Evolutionary conservation across 75 land plant genomes (phyloP), one percentile per base, ranked within the genome.

Genomic region (Gnetum montanum): DNA sequence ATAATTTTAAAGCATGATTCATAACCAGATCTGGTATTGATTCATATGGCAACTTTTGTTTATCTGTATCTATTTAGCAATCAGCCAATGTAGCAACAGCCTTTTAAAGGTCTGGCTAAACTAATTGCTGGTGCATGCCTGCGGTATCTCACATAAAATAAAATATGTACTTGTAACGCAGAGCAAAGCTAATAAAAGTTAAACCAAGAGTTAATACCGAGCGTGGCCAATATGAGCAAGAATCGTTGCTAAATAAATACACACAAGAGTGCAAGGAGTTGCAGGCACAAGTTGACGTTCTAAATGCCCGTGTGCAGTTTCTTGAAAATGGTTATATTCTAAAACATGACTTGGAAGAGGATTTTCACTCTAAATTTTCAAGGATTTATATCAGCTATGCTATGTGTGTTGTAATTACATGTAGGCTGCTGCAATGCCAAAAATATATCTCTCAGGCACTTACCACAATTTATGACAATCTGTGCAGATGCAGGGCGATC

Each of bases 171-270:
- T 29, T 49, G 34, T 49, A 8, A 4, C 35, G 57, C 80, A 86
- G 90, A 64, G 75, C 90, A 46, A 86, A 82, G 65, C 77, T 74
- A 54, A 70, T 86, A 34, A 86, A 79, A 48, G 63, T 62, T 34
- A 69, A 69, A 56, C 71, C 71, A 12, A 53, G 45, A 43, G 68
- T 69, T 22, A 69, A 69, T 43, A 30, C 59, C 7, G 71, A 69
- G 38, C 65, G 71, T 44, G 64, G 65, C 23, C 64, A 57, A 27
- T 57, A 63, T 34, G 71, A 69, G 34, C 25, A 62, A 13, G 71
- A 69, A 45, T 49, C 43, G 37, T 46, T 62, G 10, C 40, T 69
- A 28, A 46, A 31, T 41, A 69, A 63, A 31, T 49, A 66, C 24
- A 40, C 62, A 15, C 35, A 52, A 22, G 71, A 69, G 22, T 62